These are phyloP conservation scores for Croton laevigatus DNA, from an alignment of 441 rosid species.

Conservation along the genomic window DNA sequence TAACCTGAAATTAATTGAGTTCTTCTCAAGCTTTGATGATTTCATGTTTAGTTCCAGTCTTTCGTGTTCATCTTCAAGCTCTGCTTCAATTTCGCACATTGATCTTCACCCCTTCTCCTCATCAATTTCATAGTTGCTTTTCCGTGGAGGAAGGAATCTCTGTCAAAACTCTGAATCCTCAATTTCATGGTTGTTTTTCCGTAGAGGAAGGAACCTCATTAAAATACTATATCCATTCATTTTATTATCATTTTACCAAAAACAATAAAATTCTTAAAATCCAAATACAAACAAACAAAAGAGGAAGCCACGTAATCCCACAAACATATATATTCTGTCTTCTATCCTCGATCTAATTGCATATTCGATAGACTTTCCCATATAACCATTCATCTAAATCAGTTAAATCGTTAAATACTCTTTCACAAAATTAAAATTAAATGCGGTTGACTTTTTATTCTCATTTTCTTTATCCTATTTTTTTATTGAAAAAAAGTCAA, in stretches of 20 bases:
- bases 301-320: neutral
- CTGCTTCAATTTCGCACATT: constrained; percentile 41
- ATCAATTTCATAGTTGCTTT: too few relatives aligned
- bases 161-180: neutral
- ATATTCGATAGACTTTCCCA: too few relatives aligned
- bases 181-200: too few relatives aligned
- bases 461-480: too few relatives aligned
- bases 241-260: too few relatives aligned
- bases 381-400: too few relatives aligned
- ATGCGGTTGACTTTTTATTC: too few relatives aligned
- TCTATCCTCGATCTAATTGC: neutral
- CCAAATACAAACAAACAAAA: constrained; percentile 1
- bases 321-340: neutral
- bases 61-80: constrained; percentile 43
- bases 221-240: too few relatives aligned
- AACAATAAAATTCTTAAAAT: neutral
- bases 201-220: too few relatives aligned
- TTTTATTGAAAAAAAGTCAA: too few relatives aligned
- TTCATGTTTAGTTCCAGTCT: constrained; percentile 29
- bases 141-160: neutral
- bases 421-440: too few relatives aligned
- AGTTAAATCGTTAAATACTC: too few relatives aligned
- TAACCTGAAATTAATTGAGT: constrained; percentile 23
- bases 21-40: constrained; percentile 18
- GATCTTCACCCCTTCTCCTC: constrained; percentile 10